Conservation (phyloP, 305 asterid genomes). For the Galium porrigens region DNA sequence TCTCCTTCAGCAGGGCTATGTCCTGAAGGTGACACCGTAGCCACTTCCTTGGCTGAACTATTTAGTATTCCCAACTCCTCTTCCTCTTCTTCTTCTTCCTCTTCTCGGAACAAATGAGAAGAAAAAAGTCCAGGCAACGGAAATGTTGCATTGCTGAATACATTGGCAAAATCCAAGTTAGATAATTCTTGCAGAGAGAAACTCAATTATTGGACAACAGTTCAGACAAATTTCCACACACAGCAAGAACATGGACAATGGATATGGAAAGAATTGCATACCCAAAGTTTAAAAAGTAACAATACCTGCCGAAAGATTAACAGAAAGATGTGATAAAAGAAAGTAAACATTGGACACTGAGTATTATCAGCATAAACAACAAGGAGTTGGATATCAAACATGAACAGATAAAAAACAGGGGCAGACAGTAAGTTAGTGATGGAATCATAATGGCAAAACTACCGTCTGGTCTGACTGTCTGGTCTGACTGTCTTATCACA, state of each 20-base stretch:
- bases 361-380: background rate
- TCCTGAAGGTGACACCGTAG: slow-evolving; percentile 29
- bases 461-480: background rate
- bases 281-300: background rate
- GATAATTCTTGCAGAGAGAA: slow-evolving; percentile 18
- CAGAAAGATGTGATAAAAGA: background rate
- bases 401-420: background rate
- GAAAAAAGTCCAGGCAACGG: slow-evolving; percentile 69
- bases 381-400: background rate
- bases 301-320: background rate
- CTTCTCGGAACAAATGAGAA: slow-evolving; percentile 50
- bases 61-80: slow-evolving; percentile 35
- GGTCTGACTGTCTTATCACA: background rate
- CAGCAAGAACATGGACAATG: background rate
- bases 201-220: background rate
- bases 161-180: slow-evolving; percentile 15
- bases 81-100: slow-evolving; percentile 45
- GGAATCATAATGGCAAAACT: background rate
- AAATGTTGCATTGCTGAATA: slow-evolving; percentile 63
- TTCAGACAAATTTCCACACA: background rate
- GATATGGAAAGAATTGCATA: background rate
- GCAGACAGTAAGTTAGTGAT: background rate
- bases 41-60: slow-evolving; percentile 26
- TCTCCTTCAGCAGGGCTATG: slow-evolving; percentile 33
- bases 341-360: background rate